A percentile compares a stretch with the other conserved stretches of the same genome.
Evolutionary conservation across 768 basidiomycete species (phyloP).

Genomic region (Macrocybe gigantea): DNA sequence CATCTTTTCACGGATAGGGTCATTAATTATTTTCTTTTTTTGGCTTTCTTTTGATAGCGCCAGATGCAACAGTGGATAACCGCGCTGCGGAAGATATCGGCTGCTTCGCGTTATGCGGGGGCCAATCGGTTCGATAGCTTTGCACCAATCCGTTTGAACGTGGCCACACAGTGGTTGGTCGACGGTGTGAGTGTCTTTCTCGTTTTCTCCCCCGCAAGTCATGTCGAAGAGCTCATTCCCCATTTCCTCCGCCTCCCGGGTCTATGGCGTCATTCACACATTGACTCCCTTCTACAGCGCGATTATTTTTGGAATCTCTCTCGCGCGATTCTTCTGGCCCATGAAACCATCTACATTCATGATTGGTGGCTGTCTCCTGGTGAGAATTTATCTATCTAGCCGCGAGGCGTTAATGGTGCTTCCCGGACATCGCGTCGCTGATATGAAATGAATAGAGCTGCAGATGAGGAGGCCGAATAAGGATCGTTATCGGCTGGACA

Average conservation of each 20-base stretch:
- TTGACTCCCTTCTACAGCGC: constrained; percentile 43
- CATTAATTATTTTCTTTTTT: not conserved
- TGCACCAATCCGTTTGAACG: constrained; percentile 87
- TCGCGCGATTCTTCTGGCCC: constrained; percentile 83
- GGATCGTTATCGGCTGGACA: constrained; percentile 83
- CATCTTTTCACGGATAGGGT: not conserved
- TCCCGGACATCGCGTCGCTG: not conserved
- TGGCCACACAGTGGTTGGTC: constrained; percentile 96
- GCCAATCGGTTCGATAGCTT: constrained; percentile 91
- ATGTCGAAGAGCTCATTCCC: not conserved
- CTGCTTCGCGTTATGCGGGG: constrained; percentile 70
- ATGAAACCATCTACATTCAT: constrained; percentile 88
- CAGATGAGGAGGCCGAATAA: constrained; percentile 81
- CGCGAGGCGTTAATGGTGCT: not conserved
- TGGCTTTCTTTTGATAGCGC: constrained; percentile 38
- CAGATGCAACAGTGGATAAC: constrained; percentile 99
- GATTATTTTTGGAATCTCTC: constrained; percentile 99
- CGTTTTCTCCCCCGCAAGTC: not conserved
- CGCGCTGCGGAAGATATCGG: constrained; percentile 75
- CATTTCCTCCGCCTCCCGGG: not conserved
- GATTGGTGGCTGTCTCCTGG: constrained; percentile 98
- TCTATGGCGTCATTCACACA: not conserved
- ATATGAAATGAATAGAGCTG: constrained; percentile 43
- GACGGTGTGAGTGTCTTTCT: constrained; percentile 67
- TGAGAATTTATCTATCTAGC: constrained; percentile 18